Evolutionary conservation across 306 rosid species (phyloP).

Genomic region (Begonia fuchsioides): DNA sequence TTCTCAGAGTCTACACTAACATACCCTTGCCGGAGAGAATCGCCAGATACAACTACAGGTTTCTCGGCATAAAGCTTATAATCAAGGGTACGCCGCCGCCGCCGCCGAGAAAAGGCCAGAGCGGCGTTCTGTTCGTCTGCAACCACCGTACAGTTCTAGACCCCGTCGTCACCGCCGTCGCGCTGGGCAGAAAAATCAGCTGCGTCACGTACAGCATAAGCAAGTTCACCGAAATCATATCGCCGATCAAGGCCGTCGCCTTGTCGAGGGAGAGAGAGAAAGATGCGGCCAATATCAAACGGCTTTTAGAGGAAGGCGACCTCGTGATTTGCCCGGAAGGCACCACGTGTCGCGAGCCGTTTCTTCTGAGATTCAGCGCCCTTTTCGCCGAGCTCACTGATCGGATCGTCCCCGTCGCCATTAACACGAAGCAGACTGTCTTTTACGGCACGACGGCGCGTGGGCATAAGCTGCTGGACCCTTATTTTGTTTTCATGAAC

Average conservation of each 20-base stretch:
- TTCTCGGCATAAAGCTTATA: constrained; percentile 47
- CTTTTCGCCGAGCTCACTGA: constrained; percentile 76
- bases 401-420: constrained; percentile 82
- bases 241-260: constrained; percentile 80
- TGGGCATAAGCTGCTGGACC: constrained; percentile 63
- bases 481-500: constrained; percentile 90
- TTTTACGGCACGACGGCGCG: constrained; percentile 67
- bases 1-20: constrained; percentile 61
- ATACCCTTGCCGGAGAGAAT: constrained; percentile 61
- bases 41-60: constrained; percentile 57
- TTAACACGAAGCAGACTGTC: constrained; percentile 72
- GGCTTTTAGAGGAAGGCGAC: constrained; percentile 74
- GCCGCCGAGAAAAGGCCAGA: constrained; percentile 51
- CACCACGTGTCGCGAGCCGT: constrained; percentile 82
- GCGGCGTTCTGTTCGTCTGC: constrained; percentile 70
- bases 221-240: constrained; percentile 63
- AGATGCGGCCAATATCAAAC: constrained; percentile 62
- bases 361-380: constrained; percentile 70
- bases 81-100: constrained; percentile 87
- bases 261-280: constrained; percentile 71
- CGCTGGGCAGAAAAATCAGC: constrained; percentile 65
- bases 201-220: constrained; percentile 91
- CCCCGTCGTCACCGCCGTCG: constrained; percentile 67
- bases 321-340: constrained; percentile 89
- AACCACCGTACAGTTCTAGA: constrained; percentile 85